Evolutionary conservation across 1,284 basidiomycete genomes (phyloP), one percentile per base, ranked within the genome.

Genomic region (Ceratobasidium sp.): DNA sequence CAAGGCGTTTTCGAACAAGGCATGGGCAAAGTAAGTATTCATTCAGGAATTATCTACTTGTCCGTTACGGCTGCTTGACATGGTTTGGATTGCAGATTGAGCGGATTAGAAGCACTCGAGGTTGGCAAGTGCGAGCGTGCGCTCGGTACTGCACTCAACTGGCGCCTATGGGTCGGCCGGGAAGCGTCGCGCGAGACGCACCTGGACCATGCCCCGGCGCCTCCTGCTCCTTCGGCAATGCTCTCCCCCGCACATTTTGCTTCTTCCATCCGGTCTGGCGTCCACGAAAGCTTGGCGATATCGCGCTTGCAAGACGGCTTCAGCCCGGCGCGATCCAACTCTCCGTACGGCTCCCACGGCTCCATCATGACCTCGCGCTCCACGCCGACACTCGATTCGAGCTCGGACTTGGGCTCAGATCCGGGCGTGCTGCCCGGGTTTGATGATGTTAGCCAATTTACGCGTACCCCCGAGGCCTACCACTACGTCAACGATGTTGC

Each of bases 1-100:
- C 79, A 90, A 92, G 72, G 95, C 92, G 69, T 98, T 96, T 79
- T 95, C 92, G 16, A 97, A 98, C 80, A 87, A 90, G 23, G 95
- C 95, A 21, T 98, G 95, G 95, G 90, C 93, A 7, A 95, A 95
- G 79, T 69, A 41, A 43, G 64, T 57, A 8, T 41, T 38, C 82
- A n/a, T 50, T 35, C 46, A 5, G 23, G 21, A 13, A 3, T 3
- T 44, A 43, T 26, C 16, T 47, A 28, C 21, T 14, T n/a, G 43
- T 26, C 16, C 41, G 41, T 16, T n/a, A 14, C 21, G 14, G 6
- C 54, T 11, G 54, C 14, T 32, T 16, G 2, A 41, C 14, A 16
- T 59, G n/a, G 28, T 5, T 21, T 26, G 6, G 23, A 1, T 38
- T 54, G 6, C 18, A 69, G 64, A 46, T 84, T 94, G 0, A 92